Conservation (phyloP, 129 eudicot genomes). For the Saussurea involucrata region DNA sequence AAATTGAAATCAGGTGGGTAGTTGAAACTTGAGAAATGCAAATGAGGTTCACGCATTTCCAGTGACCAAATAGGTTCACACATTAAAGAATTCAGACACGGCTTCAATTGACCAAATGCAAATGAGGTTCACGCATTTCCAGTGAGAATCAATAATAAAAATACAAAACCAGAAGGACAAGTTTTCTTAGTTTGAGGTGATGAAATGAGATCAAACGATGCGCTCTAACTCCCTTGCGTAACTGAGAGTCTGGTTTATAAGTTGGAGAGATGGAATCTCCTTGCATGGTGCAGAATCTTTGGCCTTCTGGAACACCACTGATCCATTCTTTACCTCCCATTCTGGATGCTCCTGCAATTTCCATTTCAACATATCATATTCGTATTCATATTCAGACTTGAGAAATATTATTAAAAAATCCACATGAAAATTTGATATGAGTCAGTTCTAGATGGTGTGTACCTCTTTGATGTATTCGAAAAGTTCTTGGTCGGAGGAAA, state of each 20-base stretch:
- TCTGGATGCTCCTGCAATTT: constrained; percentile 82
- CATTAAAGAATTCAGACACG: constrained; percentile 17
- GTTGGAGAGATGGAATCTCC: constrained; percentile 88
- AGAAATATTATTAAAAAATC: neutral
- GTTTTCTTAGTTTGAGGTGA: too few relatives aligned
- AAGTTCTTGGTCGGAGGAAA: constrained; percentile 74
- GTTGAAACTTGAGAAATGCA: constrained; percentile 9
- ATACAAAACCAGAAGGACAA: neutral
- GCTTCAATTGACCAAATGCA: constrained; percentile 7
- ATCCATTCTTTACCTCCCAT: constrained; percentile 87
- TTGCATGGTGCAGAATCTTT: constrained; percentile 79
- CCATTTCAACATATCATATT: too few relatives aligned
- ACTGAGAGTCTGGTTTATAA: constrained; percentile 84
- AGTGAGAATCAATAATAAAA: neutral
- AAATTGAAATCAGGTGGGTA: neutral
- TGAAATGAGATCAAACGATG: constrained; percentile 49
- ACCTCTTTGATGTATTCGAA: constrained; percentile 80
- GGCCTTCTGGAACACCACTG: constrained; percentile 67
- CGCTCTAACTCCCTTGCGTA: constrained; percentile 95
- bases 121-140: constrained; percentile 7
- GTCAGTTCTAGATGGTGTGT: neutral
- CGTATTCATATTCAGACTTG: neutral
- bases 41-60: too few relatives aligned
- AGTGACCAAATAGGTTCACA: too few relatives aligned
- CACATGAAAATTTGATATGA: neutral